A percentile compares a stretch with the other conserved stretches of the same genome.
Conservation (phyloP, 768 basidiomycete species). For the Trametes cubensis region DNA sequence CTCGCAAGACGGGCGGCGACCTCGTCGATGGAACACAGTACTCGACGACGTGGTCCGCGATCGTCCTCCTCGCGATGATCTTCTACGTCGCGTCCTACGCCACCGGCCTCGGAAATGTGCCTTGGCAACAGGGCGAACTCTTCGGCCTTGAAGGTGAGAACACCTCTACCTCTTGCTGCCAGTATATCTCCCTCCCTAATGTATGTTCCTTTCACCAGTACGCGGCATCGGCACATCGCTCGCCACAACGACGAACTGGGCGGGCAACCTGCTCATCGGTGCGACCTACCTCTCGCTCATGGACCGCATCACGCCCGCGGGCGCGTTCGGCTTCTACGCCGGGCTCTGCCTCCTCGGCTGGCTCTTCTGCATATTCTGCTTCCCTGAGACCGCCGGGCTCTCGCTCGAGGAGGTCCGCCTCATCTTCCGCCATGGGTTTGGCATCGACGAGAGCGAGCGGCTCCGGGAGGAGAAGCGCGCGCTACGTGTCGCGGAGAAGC, state of each 20-base stretch:
- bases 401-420: conserved; percentile 67
- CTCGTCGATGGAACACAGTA: conserved; percentile 64
- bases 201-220: conserved; percentile 41
- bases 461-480: conserved; percentile 49
- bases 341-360: conserved; percentile 71
- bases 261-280: conserved; percentile 72
- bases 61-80: conserved; percentile 82
- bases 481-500: conserved; percentile 14
- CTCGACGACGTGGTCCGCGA: conserved; percentile 60
- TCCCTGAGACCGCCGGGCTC: conserved; percentile 80
- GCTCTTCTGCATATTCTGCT: conserved; percentile 68
- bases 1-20: conserved; percentile 57
- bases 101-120: conserved; percentile 76
- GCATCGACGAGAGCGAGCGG: conserved; percentile 57
- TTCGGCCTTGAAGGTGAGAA: conserved; percentile 69
- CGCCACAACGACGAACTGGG: conserved; percentile 79
- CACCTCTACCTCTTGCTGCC: background rate
- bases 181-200: background rate
- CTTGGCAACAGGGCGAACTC: conserved; percentile 88
- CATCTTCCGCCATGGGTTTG: conserved; percentile 67
- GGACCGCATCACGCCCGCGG: conserved; percentile 69
- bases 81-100: conserved; percentile 83
- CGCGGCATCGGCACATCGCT: conserved; percentile 79
- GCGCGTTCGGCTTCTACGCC: conserved; percentile 78
- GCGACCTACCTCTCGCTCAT: conserved; percentile 83